Evolutionary conservation across 1,139 yeast genomes (phyloP), one percentile per base, ranked within the genome.

Genomic region (Pichia sp.): DNA sequence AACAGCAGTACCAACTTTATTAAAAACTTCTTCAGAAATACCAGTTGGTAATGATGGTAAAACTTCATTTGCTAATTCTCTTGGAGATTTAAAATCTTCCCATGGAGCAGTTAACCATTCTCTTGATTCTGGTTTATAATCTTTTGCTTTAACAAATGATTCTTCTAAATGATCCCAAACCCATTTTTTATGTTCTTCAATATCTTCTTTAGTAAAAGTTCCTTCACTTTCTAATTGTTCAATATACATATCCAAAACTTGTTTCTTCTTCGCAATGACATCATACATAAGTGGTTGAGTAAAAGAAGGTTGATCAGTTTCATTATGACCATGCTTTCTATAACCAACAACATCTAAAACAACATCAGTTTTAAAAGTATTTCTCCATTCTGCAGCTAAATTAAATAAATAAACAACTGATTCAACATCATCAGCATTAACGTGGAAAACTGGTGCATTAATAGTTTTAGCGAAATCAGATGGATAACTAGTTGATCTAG

Each of bases 91-190:
- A 73, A 93, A 93, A 54, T 88, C 95, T 68, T 89, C 96, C 99
- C 99, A 91, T 51, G 97, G 94, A 41, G 96, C 86, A 40, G 98
- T 85, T 59, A 91, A 78, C 99, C 98, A 91, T 72, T 91, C 97
- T 72, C 95, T 82, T 38, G 91, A 78, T 53, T 91, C 83, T 58
- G 97, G 94, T 57, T 76, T 76, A 69, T 89, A 88, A 50, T 88
- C 96, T 70, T 87, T 87, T 37, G 94, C 79, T 67, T 85, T 84
- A 50, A 68, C 63, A 69, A 88, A 89, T 21, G 95, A 82, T 57
- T 86, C 94, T 69, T 93, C 97, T 59, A 91, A 80, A 49, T 80
- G 70, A 57, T 79, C 78, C 99, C 99, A 91, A 49, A 91, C 96
- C 96, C 97, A 89, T 66, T 85, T 79, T 72, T 86, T 88, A 73